A percentile compares a stretch with the other conserved stretches of the same genome.
These are phyloP conservation scores for Medicago ruthenica DNA, from an alignment of 306 rosid species.

Conservation along the genomic window DNA sequence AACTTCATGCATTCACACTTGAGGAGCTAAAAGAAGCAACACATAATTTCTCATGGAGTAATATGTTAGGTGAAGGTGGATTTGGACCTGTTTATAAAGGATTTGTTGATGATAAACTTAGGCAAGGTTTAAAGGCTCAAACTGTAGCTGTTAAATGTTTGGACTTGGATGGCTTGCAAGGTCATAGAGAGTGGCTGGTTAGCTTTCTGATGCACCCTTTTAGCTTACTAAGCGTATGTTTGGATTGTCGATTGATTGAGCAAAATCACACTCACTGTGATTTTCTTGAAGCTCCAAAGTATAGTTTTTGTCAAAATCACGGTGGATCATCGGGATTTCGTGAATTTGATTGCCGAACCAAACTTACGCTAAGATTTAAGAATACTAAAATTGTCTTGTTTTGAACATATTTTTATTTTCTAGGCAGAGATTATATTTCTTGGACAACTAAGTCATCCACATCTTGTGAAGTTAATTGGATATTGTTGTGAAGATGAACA, in stretches of 20 bases:
- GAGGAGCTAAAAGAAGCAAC: slow-evolving; percentile 73
- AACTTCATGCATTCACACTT: slow-evolving; percentile 69
- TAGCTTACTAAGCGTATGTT: neutral
- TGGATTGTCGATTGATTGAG: neutral
- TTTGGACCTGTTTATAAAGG: slow-evolving; percentile 94
- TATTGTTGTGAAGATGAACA: slow-evolving; percentile 78
- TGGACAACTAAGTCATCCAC: slow-evolving; percentile 79
- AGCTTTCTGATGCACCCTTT: slow-evolving; percentile 39
- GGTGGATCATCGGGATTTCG: neutral
- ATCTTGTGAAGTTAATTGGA: slow-evolving; percentile 82
- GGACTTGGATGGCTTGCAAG: slow-evolving; percentile 86
- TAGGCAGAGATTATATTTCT: slow-evolving; percentile 83
- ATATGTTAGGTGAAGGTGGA: slow-evolving; percentile 88
- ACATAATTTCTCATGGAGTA: slow-evolving; percentile 61
- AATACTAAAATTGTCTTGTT: neutral
- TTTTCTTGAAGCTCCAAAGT: neutral
- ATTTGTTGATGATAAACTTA: slow-evolving; percentile 67
- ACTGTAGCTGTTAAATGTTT: slow-evolving; percentile 83
- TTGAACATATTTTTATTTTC: slow-evolving; percentile 26
- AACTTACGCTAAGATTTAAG: neutral
- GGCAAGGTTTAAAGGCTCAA: slow-evolving; percentile 71
- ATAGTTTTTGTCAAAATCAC: neutral
- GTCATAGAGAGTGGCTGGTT: slow-evolving; percentile 96
- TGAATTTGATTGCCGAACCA: neutral
- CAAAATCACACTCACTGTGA: neutral